These are phyloP conservation scores for Colletotrichum sp. DNA, from an alignment of 2,329 filamentous ascomycete genomes.

Conservation along the genomic window DNA sequence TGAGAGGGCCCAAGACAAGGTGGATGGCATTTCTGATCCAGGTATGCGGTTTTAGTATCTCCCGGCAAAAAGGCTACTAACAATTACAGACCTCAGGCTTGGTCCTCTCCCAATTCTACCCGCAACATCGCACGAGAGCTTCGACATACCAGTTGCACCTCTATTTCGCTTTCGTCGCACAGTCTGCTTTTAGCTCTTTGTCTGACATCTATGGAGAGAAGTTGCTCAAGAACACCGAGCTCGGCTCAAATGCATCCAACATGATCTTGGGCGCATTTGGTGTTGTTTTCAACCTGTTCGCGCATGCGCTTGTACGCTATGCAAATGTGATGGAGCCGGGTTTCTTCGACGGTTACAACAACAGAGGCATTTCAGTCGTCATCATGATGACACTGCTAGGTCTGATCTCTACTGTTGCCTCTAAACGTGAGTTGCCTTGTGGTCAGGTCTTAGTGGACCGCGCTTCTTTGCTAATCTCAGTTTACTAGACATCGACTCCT, in stretches of 20 bases:
- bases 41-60: not conserved
- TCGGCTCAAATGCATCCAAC: slow-evolving; percentile 33
- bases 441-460: fast-evolving
- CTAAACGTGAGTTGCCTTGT: slow-evolving; percentile 25
- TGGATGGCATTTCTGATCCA: slow-evolving; percentile 36
- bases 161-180: slow-evolving; percentile 32
- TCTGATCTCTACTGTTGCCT: slow-evolving; percentile 32
- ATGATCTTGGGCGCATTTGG: slow-evolving; percentile 33
- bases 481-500: slow-evolving; percentile 30
- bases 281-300: slow-evolving; percentile 29
- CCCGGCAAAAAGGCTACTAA: not conserved
- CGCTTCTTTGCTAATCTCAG: not conserved
- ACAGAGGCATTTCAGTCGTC: slow-evolving; percentile 31
- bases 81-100: slow-evolving; percentile 28
- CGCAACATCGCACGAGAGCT: slow-evolving; percentile 23
- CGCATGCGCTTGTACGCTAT: slow-evolving; percentile 26
- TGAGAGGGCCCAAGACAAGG: slow-evolving; percentile 28
- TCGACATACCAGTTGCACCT: slow-evolving; percentile 29
- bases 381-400: slow-evolving; percentile 32
- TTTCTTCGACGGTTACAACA: slow-evolving; percentile 24
- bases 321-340: slow-evolving; percentile 30
- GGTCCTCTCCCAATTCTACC: slow-evolving; percentile 31
- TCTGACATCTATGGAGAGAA: slow-evolving; percentile 36
- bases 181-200: slow-evolving; percentile 31
- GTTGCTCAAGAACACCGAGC: slow-evolving; percentile 30